phyloP scores from a whole-genome alignment of 2,329 filamentous ascomycete species.

The Pestalotiopsis sp. region DNA sequence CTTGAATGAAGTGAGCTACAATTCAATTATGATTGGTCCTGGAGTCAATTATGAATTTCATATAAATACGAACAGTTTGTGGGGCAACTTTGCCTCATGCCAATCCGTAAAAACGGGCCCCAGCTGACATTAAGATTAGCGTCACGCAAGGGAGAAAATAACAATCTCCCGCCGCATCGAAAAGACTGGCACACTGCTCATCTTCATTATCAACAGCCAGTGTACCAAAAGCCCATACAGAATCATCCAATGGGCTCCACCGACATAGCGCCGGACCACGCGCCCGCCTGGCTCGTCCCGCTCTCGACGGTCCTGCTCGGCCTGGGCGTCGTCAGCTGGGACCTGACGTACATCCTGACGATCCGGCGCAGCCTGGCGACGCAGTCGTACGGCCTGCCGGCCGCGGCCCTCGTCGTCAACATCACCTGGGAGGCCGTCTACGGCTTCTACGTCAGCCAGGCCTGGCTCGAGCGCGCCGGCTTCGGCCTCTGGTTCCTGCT shows the following conservation, averaged over 20 bases:
- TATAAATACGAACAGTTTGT: no score
- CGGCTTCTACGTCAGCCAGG: constrained; percentile 47
- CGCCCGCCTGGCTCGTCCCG: constrained; percentile 20
- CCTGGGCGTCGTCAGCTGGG: constrained; percentile 42
- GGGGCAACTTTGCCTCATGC: not conserved
- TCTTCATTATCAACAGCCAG: not conserved
- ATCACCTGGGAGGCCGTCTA: constrained; percentile 56
- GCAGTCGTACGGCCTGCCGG: constrained; percentile 51
- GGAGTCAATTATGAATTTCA: no score
- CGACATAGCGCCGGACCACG: constrained; percentile 37
- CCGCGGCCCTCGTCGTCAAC: constrained; percentile 51
- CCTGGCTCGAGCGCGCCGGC: constrained; percentile 42
- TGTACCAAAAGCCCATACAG: not conserved
- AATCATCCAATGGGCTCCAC: constrained; percentile 37
- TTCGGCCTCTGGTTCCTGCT: constrained; percentile 52
- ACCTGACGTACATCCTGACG: constrained; percentile 49
- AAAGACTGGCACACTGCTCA: not conserved
- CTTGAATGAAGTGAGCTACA: no score
- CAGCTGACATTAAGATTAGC: not conserved
- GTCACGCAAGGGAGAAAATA: not conserved
- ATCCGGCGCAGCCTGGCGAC: constrained; percentile 46
- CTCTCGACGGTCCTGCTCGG: constrained; percentile 34
- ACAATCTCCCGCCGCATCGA: no score
- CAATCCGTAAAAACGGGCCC: not conserved
- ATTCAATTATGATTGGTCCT: no score